Base-by-base conservation (phyloP, 2,329 filamentous ascomycete genomes). In the Diaporthe citri region DNA sequence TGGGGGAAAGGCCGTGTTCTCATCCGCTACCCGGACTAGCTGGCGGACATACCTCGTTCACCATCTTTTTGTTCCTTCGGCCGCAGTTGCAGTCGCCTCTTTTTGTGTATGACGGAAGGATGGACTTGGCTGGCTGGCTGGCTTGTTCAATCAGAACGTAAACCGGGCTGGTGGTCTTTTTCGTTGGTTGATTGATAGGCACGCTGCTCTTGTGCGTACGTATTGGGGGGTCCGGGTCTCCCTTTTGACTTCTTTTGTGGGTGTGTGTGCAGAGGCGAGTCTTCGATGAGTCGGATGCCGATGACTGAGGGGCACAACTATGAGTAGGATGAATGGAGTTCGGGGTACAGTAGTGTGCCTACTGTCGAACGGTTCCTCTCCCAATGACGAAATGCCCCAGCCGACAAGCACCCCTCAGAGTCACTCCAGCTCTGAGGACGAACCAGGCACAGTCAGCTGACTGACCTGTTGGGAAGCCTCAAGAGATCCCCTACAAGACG, bases 31-130 rank as follows among this genome's bases (percentile, higher is more conserved):
- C 36, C 22, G 22, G 71, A 56, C 15, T 31, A 52, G 66, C 43
- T 60, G 25, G 51, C 46, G 43, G 48, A 73, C 75, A 52, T 48
- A 76, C 75, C 73, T 76, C 73, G 56, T 39, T 71, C 69, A 41
- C 72, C 75, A 76, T 73, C 71, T 48, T 76, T 51, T 73, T 67
- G 71, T 43, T 6, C 25, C 51, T 73, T 71, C 17, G 22, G 64
- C 71, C 43, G 39, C n/a, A 43, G 20, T 60, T 12, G 31, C 28
- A 57, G 28, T 36, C 31, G 41, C 28, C 46, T 51, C 13, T 51
- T 41, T 22, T 25, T 55, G 17, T 31, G 20, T 34, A 59, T 36
- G 41, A 34, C 41, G 28, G 36, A 17, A 39, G 5, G 51, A 22
- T n/a, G 31, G 51, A 20, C 4, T 52, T 52, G 46, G 31, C 64